Evolutionary conservation across 768 basidiomycete species (phyloP).

Genomic region (Boletus pseudopeckii): DNA sequence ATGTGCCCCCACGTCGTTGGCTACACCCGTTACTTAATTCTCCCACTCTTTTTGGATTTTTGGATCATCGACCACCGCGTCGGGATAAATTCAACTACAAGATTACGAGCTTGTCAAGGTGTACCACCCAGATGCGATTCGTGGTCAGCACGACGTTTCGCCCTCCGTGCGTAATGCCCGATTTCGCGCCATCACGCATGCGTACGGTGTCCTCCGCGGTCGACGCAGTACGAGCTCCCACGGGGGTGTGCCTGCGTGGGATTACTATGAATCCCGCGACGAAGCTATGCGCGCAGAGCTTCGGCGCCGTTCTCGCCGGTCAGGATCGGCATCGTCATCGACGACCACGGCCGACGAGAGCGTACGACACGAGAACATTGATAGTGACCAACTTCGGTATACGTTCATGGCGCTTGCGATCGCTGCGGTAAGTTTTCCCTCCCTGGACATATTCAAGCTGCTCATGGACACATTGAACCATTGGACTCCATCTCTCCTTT

Average conservation of each 20-base stretch:
- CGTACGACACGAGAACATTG: background rate
- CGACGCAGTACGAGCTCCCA: background rate
- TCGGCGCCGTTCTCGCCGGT: constrained; percentile 39
- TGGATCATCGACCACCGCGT: background rate
- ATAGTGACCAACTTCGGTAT: constrained; percentile 10
- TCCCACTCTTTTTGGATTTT: background rate
- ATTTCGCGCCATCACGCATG: constrained; percentile 61
- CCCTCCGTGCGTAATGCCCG: constrained; percentile 48
- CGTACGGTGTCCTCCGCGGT: constrained; percentile 49
- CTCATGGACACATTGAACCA: background rate
- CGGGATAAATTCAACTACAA: constrained; percentile 24
- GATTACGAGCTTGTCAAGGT: constrained; percentile 72
- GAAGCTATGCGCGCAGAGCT: constrained; percentile 53
- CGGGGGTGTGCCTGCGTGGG: background rate
- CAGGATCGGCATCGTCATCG: constrained; percentile 21
- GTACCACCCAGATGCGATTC: constrained; percentile 67
- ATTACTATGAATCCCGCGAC: constrained; percentile 13
- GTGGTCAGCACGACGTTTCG: constrained; percentile 37
- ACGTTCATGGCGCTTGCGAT: constrained; percentile 10
- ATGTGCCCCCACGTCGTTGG: background rate
- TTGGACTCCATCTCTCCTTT: background rate
- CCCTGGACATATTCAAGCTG: background rate
- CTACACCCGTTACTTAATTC: background rate
- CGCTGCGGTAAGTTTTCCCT: constrained; percentile 11
- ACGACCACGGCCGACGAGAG: constrained; percentile 5